phyloP scores from a whole-genome alignment of 176 grass and related monocot genomes.

The Areca catechu region DNA sequence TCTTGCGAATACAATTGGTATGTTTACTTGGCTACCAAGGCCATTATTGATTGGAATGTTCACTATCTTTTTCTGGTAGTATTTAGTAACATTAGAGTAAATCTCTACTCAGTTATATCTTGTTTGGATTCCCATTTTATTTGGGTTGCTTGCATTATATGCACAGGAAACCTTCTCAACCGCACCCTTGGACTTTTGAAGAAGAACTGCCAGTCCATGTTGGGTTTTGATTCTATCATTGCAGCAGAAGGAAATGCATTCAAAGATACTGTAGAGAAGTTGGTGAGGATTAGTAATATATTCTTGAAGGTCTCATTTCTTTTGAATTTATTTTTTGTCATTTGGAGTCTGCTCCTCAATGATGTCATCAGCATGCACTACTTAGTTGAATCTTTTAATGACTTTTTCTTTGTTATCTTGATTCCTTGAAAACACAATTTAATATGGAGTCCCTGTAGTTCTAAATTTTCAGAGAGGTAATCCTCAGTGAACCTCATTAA shows the following conservation, averaged over 20 bases:
- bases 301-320: conserved; percentile 5
- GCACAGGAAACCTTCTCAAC: conserved; percentile 89
- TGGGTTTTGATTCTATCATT: conserved; percentile 58
- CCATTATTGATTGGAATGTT: conserved; percentile 2
- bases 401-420: too few relatives aligned
- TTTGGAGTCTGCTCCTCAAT: too few relatives aligned
- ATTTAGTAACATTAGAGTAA: neutral
- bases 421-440: too few relatives aligned
- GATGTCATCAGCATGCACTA: too few relatives aligned
- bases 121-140: neutral
- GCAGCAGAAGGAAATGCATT: conserved; percentile 65
- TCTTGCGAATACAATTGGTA: conserved; percentile 96
- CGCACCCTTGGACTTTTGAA: conserved; percentile 87
- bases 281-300: conserved; percentile 35
- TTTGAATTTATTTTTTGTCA: neutral
- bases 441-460: too few relatives aligned
- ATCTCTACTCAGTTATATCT: neutral
- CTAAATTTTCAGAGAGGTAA: too few relatives aligned
- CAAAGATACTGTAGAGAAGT: conserved; percentile 55
- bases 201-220: conserved; percentile 80
- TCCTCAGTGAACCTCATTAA: conserved; percentile 5
- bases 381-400: too few relatives aligned
- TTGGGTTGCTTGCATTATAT: neutral
- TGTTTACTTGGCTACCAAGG: conserved; percentile 1
- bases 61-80: neutral